A percentile compares a stretch with the other conserved stretches of the same genome.
These are phyloP conservation scores for Pseudogymnoascus sp. DNA, from an alignment of 2,329 filamentous ascomycete genomes.

Conservation along the genomic window DNA sequence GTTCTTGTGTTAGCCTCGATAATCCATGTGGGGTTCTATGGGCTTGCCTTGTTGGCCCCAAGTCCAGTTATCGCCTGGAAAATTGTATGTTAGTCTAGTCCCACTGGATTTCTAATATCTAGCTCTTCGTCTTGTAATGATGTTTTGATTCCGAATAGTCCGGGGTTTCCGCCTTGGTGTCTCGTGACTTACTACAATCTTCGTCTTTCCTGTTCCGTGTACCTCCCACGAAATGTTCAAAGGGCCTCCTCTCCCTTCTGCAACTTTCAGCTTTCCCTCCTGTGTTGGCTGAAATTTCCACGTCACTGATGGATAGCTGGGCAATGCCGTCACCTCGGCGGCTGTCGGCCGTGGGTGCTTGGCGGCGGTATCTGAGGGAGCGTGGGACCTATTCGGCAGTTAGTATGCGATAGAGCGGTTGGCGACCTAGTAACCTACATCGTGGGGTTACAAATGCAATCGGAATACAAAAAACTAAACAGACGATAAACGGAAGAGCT, in stretches of 20 bases:
- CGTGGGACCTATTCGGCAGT: neutral
- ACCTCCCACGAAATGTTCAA: slow-evolving; percentile 72
- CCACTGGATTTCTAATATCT: neutral
- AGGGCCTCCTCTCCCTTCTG: slow-evolving; percentile 64
- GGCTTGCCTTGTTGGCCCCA: slow-evolving; percentile 47
- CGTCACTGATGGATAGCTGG: slow-evolving; percentile 56
- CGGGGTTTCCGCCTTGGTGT: neutral
- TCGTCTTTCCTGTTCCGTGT: slow-evolving; percentile 64
- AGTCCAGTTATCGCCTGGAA: slow-evolving; percentile 72
- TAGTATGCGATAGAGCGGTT: neutral
- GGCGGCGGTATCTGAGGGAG: neutral
- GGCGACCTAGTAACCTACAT: neutral
- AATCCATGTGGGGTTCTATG: slow-evolving; percentile 5
- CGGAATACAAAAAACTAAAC: neutral
- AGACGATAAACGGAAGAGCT: neutral
- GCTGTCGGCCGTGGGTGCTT: slow-evolving; percentile 31
- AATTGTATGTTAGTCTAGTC: neutral
- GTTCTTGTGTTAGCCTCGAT: slow-evolving; percentile 23
- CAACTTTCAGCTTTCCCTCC: slow-evolving; percentile 55
- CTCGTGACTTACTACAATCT: slow-evolving; percentile 57
- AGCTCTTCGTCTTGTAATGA: neutral
- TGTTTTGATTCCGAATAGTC: neutral
- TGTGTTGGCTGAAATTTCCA: slow-evolving; percentile 62
- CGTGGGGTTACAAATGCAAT: neutral
- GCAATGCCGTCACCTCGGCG: slow-evolving; percentile 54